Evolutionary conservation across 257 asterid species (phyloP).

Genomic region (Solanum lycopersicoides): DNA sequence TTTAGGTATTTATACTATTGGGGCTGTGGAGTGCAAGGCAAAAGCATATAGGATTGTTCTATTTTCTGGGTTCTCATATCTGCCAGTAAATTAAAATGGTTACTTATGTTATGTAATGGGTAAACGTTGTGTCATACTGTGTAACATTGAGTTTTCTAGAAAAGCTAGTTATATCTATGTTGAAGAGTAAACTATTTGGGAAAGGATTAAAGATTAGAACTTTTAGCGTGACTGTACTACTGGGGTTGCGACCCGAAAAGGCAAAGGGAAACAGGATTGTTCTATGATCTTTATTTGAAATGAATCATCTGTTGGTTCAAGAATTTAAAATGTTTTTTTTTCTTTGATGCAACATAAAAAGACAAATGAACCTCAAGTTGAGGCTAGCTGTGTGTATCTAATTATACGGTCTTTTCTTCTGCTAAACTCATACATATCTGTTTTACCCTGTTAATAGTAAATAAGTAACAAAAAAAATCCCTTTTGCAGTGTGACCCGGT

Average conservation of each 20-base stretch:
- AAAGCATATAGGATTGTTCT: neutral
- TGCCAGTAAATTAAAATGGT: neutral
- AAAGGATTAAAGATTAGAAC: no score
- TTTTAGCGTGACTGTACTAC: neutral
- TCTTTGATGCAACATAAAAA: neutral
- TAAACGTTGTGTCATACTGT: neutral
- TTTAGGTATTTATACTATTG: neutral
- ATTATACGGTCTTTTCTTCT: neutral
- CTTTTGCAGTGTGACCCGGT: slow-evolving; percentile 70
- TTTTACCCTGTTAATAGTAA: neutral
- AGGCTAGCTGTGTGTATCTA: neutral
- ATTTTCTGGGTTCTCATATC: neutral
- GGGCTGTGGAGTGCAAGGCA: neutral
- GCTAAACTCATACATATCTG: neutral
- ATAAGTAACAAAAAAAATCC: neutral
- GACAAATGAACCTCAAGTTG: neutral
- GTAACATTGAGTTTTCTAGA: neutral
- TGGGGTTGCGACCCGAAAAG: neutral
- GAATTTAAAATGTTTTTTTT: neutral
- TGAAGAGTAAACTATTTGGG: neutral
- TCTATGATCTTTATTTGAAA: neutral
- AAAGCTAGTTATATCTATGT: neutral
- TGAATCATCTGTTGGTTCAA: neutral
- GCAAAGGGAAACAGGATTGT: neutral
- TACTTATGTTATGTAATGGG: neutral